A percentile compares a stretch with the other conserved stretches of the same genome.
Conservation (phyloP, 768 basidiomycete genomes). For the Tulasnella sp. region DNA sequence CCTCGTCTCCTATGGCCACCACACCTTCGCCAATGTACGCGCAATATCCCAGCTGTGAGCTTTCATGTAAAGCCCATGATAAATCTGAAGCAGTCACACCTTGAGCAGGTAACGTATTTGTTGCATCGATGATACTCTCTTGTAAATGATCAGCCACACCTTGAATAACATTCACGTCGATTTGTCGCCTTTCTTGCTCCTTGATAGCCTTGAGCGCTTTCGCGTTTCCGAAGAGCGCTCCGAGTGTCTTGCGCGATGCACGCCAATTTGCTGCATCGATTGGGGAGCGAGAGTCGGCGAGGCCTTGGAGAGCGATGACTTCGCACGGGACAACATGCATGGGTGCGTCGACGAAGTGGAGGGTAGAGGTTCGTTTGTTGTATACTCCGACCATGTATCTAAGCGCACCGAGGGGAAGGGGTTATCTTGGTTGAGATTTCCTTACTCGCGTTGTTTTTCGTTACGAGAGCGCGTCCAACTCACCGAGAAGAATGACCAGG, state of each 20-base stretch:
- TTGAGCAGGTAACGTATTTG: slow-evolving; percentile 52
- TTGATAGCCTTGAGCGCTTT: slow-evolving; percentile 81
- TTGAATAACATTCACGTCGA: slow-evolving; percentile 83
- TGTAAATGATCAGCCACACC: slow-evolving; percentile 71
- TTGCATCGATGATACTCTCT: slow-evolving; percentile 67
- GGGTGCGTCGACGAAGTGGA: slow-evolving; percentile 56
- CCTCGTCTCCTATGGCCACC: slow-evolving; percentile 44
- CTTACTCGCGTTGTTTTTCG: too few species aligned
- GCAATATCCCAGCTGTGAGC: not conserved
- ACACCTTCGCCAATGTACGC: slow-evolving; percentile 42
- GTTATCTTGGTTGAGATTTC: too few species aligned
- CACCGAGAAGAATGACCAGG: slow-evolving; percentile 54
- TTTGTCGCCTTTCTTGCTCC: slow-evolving; percentile 77
- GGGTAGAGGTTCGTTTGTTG: slow-evolving; percentile 60
- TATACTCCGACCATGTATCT: slow-evolving; percentile 81
- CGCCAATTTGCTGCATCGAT: slow-evolving; percentile 34
- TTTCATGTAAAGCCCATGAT: not conserved
- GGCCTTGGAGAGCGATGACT: slow-evolving; percentile 74
- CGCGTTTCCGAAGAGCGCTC: slow-evolving; percentile 89
- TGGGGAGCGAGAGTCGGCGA: slow-evolving; percentile 40
- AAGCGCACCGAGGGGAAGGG: too few species aligned
- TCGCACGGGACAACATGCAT: slow-evolving; percentile 60
- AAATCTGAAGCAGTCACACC: slow-evolving; percentile 35
- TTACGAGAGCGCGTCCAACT: slow-evolving; percentile 23
- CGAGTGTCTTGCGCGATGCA: slow-evolving; percentile 62